phyloP scores from a whole-genome alignment of 495 filamentous ascomycete species.

The Talaromyces nanjingensis region DNA sequence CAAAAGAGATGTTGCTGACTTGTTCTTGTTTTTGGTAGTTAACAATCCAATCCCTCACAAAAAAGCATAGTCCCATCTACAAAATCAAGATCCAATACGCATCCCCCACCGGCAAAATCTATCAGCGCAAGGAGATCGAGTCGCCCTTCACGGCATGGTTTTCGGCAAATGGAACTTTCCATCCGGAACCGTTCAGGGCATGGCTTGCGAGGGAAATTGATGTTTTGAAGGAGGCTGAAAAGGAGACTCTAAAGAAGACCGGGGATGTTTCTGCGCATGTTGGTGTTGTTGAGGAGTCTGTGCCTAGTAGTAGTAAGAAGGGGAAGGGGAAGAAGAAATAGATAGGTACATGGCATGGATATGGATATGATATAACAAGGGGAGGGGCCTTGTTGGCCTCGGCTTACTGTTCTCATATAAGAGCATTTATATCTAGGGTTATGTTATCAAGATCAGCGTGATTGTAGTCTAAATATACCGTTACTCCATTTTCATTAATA shows the following conservation, averaged over 20 bases:
- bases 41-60: slow-evolving; percentile 55
- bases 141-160: slow-evolving; percentile 84
- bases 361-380: background rate
- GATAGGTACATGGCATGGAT: background rate
- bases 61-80: slow-evolving; percentile 76
- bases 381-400: background rate
- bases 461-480: background rate
- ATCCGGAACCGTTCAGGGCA: slow-evolving; percentile 74
- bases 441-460: background rate
- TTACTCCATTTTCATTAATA: background rate
- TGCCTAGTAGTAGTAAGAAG: background rate
- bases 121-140: slow-evolving; percentile 47
- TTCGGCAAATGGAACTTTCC: slow-evolving; percentile 70
- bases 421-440: background rate
- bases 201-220: slow-evolving; percentile 68
- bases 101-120: slow-evolving; percentile 35
- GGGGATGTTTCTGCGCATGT: slow-evolving; percentile 8
- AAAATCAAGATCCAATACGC: slow-evolving; percentile 57
- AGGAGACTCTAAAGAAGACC: slow-evolving; percentile 43
- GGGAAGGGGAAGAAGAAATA: background rate
- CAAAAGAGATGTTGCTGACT: background rate
- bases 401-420: background rate
- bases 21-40: slow-evolving; percentile 37
- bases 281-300: background rate
- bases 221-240: slow-evolving; percentile 60